These are phyloP conservation scores for Boletellus sp. DNA, from an alignment of 768 basidiomycete genomes.

Conservation along the genomic window DNA sequence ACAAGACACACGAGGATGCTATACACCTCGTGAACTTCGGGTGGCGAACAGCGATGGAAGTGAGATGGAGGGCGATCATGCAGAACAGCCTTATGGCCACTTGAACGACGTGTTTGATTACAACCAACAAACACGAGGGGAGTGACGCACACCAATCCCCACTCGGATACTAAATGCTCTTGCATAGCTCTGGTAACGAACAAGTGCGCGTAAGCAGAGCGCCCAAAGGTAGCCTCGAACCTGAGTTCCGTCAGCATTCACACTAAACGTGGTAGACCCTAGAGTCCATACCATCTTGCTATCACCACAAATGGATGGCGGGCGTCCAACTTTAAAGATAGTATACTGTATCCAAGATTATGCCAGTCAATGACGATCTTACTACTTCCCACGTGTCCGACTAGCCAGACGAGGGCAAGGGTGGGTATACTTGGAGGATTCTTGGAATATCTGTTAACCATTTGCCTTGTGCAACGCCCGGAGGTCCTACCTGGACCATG, in stretches of 20 bases:
- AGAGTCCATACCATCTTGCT: slow-evolving; percentile 61
- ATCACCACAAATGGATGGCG: slow-evolving; percentile 67
- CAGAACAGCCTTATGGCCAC: slow-evolving; percentile 75
- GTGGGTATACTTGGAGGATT: slow-evolving; percentile 98
- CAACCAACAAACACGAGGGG: not conserved
- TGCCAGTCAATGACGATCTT: slow-evolving; percentile 99
- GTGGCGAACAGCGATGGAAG: slow-evolving; percentile 68
- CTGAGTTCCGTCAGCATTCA: slow-evolving; percentile 39
- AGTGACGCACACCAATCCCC: slow-evolving; percentile 67
- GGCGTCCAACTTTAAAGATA: slow-evolving; percentile 75
- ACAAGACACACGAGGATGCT: not conserved
- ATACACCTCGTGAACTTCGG: slow-evolving; percentile 74
- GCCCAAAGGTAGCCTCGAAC: slow-evolving; percentile 81
- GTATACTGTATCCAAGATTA: slow-evolving; percentile 92
- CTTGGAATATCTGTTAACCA: slow-evolving; percentile 38
- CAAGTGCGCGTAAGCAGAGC: slow-evolving; percentile 79
- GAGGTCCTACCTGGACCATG: slow-evolving; percentile 73
- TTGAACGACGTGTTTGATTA: slow-evolving; percentile 30
- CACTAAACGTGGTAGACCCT: not conserved
- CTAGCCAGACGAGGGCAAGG: slow-evolving; percentile 78
- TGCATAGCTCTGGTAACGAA: slow-evolving; percentile 92
- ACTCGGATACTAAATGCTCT: slow-evolving; percentile 62
- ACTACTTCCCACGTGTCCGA: slow-evolving; percentile 61
- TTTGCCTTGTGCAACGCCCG: not conserved
- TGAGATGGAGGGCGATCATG: slow-evolving; percentile 88